Conservation (phyloP, 257 asterid species). For the Phtheirospermum japonicum region DNA sequence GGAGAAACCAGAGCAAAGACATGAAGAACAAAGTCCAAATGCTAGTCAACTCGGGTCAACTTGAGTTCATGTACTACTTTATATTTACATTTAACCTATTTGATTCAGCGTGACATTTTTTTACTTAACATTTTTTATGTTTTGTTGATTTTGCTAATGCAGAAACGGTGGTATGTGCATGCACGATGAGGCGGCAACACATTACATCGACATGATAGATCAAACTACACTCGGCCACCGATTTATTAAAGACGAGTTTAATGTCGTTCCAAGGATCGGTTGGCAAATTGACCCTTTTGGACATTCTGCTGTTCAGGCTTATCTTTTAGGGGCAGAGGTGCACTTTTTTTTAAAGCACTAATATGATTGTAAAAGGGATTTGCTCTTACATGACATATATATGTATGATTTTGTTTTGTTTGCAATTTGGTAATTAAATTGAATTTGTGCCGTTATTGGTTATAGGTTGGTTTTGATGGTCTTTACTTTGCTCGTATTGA, state of each 20-base stretch:
- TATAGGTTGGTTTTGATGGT: constrained; percentile 96
- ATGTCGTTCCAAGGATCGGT: constrained; percentile 90
- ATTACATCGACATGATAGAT: constrained; percentile 97
- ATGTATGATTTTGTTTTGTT: background rate
- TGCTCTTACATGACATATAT: background rate
- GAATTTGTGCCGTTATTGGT: constrained; percentile 16
- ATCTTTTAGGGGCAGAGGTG: constrained; percentile 96
- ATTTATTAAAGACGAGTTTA: constrained; percentile 68
- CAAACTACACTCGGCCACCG: constrained; percentile 92
- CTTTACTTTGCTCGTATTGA: constrained; percentile 93
- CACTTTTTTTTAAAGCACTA: background rate
- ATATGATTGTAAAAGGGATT: background rate
- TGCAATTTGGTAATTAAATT: constrained; percentile 13
- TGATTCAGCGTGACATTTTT: background rate
- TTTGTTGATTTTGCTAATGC: constrained; percentile 21
- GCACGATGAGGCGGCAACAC: constrained; percentile 97
- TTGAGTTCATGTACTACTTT: constrained; percentile 73
- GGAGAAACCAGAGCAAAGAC: constrained; percentile 75
- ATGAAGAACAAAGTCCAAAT: constrained; percentile 55
- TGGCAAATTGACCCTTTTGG: constrained; percentile 99
- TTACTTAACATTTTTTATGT: background rate
- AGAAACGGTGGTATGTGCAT: constrained; percentile 99
- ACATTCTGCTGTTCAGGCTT: constrained; percentile 98
- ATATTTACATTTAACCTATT: constrained; percentile 1
- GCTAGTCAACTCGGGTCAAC: constrained; percentile 85